These are phyloP conservation scores for Phytopythium vexans DNA, from an alignment of 352 stramenopile genomes.

Conservation along the genomic window DNA sequence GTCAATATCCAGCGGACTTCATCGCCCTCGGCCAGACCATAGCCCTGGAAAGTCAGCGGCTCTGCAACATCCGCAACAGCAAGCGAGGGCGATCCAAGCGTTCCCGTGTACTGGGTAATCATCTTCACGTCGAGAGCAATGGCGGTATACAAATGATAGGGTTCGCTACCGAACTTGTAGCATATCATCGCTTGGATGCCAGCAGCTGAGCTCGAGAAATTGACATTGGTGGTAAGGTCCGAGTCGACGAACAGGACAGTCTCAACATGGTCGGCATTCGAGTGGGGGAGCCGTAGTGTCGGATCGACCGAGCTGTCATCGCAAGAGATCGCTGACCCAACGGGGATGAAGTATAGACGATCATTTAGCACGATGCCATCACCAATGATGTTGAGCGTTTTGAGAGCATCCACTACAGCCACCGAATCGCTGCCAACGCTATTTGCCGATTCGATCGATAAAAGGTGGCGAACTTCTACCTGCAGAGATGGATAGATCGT, in stretches of 20 bases:
- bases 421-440: conserved; percentile 29
- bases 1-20: conserved; percentile 52
- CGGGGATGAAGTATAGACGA: conserved; percentile 55
- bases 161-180: conserved; percentile 59
- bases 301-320: conserved; percentile 25
- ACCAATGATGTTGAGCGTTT: conserved; percentile 45
- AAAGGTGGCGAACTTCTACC: conserved; percentile 48
- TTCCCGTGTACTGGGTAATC: conserved; percentile 40
- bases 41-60: conserved; percentile 54
- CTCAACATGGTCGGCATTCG: conserved; percentile 24
- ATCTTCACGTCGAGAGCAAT: conserved; percentile 24
- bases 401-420: conserved; percentile 45
- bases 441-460: conserved; percentile 17
- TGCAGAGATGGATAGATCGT: conserved; percentile 39
- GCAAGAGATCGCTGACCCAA: conserved; percentile 29
- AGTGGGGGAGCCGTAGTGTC: conserved; percentile 29
- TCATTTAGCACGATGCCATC: conserved; percentile 53
- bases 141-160: background rate
- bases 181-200: conserved; percentile 45
- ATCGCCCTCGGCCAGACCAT: conserved; percentile 34
- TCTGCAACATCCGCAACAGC: conserved; percentile 54
- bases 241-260: conserved; percentile 36
- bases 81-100: conserved; percentile 37
- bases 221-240: conserved; percentile 18
- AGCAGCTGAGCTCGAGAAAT: conserved; percentile 31